Evolutionary conservation across 306 rosid species (phyloP), one percentile per base, ranked within the genome.

Genomic region (Delonix regia): DNA sequence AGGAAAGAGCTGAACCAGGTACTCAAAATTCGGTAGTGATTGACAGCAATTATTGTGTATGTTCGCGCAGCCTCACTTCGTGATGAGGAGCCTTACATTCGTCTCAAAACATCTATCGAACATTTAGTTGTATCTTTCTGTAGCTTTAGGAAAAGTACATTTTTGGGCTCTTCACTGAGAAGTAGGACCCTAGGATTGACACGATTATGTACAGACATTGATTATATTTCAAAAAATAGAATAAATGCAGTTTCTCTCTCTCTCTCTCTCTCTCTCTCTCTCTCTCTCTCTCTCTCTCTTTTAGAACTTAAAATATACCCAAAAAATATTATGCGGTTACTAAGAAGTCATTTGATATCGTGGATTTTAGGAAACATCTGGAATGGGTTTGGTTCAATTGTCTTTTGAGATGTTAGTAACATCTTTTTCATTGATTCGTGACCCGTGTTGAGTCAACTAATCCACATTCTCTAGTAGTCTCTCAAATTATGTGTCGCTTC

Each of bases 161-260:
- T 77, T 80, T 77, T 62, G 73, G 77, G 75, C 82, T 74, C 62
- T 75, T 48, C 68, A 76, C 74, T 63, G 72, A 72, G 62, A 72
- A 73, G 47, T 77, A 76, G 70, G 60, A 61, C 47, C 77, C 81
- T 52, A 59, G 77, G 60, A 52, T 72, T 76, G 80, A 70, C 83
- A 80, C 57, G 79, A 52, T 72, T 79, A 48, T 85, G 86, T 83
- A 83, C 80, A 83, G 69, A 67, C 84, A 80, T 76, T 68, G 63
- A 80, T 73, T 81, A 61, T 83, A 73, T 73, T 61, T 52, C 64
- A 53, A 62, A 47, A 86, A 82, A 68, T 80, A 83, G 62, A 83
- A 86, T 80, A 86, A 86, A 83, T 68, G 78, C 22, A 34, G 22
- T 36, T 75, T 77, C 47, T 47, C 22, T 56, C 30, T 3, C 1